Evolutionary conservation across 176 grass and related monocot genomes (phyloP).

Genomic region (Juncus inflexus): DNA sequence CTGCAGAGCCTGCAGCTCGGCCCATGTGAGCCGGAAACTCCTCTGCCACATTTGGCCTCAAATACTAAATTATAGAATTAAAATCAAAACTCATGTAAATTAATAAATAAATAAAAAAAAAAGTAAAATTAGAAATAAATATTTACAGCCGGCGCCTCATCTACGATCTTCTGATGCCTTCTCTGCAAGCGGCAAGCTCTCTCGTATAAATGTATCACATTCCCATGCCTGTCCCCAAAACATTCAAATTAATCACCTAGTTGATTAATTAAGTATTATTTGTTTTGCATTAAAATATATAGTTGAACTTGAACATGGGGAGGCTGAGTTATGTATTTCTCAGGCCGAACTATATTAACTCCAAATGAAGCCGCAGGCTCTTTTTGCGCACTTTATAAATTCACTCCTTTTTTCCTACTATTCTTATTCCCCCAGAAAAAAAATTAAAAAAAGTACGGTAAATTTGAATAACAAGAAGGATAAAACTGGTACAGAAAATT

Average conservation of each 20-base stretch:
- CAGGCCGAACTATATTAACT: conserved; percentile 65
- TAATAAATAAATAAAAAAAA: no score
- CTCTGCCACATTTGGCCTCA: conserved; percentile 55
- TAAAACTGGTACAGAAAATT: no score
- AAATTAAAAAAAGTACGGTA: background rate
- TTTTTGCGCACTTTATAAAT: conserved; percentile 69
- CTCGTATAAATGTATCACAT: conserved; percentile 89
- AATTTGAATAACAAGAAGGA: no score
- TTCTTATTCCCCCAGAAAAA: conserved; percentile 85
- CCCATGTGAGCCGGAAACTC: conserved; percentile 73
- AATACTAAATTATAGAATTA: conserved; percentile 25
- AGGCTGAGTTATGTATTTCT: conserved; percentile 94
- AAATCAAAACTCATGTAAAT: no score
- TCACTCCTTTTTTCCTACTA: conserved; percentile 62
- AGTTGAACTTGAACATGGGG: conserved; percentile 95
- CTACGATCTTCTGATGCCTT: conserved; percentile 95
- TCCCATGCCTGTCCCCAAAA: conserved; percentile 83
- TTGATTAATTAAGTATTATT: no score
- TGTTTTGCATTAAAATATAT: background rate
- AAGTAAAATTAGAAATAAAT: conserved; percentile 21
- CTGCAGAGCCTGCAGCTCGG: conserved; percentile 81
- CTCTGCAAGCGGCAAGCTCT: conserved; percentile 96
- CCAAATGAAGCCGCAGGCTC: conserved; percentile 91
- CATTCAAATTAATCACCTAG: no score
- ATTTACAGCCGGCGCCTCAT: conserved; percentile 92